phyloP scores from a whole-genome alignment of 257 asterid genomes.

The Salvia hispanica region DNA sequence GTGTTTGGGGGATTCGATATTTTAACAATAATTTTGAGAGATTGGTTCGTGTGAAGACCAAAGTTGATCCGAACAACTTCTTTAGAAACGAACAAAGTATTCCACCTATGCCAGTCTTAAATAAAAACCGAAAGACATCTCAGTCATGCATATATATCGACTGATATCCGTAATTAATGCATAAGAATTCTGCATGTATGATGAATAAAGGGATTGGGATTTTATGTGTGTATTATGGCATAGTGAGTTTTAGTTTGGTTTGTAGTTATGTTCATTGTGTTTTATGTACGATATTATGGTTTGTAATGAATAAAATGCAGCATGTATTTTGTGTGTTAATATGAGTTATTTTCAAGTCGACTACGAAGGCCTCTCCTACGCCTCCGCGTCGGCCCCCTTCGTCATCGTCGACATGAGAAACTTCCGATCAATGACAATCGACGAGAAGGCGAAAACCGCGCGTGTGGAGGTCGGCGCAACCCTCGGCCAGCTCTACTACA shows the following conservation, averaged over 20 bases:
- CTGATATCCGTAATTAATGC: background rate
- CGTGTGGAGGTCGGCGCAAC: conserved; percentile 25
- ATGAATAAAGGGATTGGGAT: too few species aligned
- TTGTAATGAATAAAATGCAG: too few species aligned
- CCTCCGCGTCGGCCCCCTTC: background rate
- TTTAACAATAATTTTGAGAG: conserved; percentile 23
- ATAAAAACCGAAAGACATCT: too few species aligned
- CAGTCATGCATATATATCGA: background rate
- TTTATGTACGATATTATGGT: too few species aligned
- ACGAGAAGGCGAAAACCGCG: conserved; percentile 8
- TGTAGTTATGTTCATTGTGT: too few species aligned
- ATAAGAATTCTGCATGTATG: too few species aligned
- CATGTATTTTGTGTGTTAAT: too few species aligned
- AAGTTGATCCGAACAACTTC: conserved; percentile 26
- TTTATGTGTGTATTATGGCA: too few species aligned
- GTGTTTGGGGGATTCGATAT: conserved; percentile 36
- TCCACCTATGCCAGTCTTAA: conserved; percentile 6
- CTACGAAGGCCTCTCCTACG: conserved; percentile 29
- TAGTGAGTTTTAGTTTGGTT: too few species aligned
- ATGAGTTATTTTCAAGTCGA: background rate
- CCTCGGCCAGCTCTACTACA: conserved; percentile 18
- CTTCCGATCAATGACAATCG: conserved; percentile 14
- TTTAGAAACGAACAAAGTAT: conserved; percentile 41
- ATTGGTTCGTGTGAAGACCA: conserved; percentile 28
- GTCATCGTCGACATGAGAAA: conserved; percentile 14